Evolutionary conservation across 345 rosid species (phyloP).

Genomic region (Populus nigra): DNA sequence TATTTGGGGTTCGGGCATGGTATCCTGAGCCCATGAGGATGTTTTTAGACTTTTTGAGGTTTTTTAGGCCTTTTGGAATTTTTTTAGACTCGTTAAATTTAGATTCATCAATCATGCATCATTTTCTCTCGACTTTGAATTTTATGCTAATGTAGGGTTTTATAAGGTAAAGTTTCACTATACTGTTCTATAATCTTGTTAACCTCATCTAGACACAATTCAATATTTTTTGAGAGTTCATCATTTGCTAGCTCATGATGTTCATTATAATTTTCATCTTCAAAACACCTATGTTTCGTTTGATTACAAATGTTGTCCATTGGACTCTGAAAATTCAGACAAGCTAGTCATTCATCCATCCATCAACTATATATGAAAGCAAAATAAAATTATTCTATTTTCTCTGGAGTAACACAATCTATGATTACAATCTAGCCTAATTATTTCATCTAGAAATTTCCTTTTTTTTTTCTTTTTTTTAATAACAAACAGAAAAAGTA

Average conservation of each 20-base stretch:
- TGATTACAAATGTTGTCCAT: conserved; percentile 42
- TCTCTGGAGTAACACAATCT: no score
- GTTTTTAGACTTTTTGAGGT: no score
- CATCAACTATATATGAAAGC: conserved; percentile 6
- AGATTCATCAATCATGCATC: neutral
- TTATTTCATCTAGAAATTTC: neutral
- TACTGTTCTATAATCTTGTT: conserved; percentile 36
- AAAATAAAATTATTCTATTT: neutral
- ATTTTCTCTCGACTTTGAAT: conserved; percentile 45
- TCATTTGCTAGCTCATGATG: conserved; percentile 30
- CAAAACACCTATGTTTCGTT: conserved; percentile 29
- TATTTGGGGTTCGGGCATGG: no score
- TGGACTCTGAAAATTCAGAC: conserved; percentile 7
- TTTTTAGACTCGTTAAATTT: no score
- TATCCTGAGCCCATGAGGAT: no score
- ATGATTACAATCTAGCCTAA: neutral
- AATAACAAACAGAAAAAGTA: neutral
- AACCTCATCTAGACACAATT: conserved; percentile 38
- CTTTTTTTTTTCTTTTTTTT: neutral
- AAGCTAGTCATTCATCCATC: conserved; percentile 14
- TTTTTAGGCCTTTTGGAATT: no score
- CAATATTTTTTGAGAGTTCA: conserved; percentile 27
- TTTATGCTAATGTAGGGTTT: conserved; percentile 44
- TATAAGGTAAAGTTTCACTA: conserved; percentile 21
- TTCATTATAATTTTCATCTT: conserved; percentile 28